phyloP scores from a whole-genome alignment of 2,329 filamentous ascomycete species.

The Rutstroemia sp. region DNA sequence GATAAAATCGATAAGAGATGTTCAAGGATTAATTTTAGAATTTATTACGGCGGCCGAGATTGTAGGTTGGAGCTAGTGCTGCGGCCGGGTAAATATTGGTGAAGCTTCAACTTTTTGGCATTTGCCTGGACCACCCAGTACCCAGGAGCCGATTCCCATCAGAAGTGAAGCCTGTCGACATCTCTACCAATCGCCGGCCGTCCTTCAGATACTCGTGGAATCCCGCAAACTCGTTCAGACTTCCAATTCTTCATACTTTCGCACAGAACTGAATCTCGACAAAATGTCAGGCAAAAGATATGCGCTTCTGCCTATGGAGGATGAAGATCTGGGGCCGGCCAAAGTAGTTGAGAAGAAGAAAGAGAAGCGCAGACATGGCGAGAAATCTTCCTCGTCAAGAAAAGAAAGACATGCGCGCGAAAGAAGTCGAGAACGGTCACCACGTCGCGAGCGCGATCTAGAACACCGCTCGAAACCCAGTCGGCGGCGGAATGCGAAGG shows the following conservation, averaged over 20 bases:
- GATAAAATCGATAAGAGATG: neutral
- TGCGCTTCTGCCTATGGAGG: constrained; percentile 61
- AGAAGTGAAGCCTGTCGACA: too few relatives aligned
- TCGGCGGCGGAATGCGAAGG: constrained; percentile 41
- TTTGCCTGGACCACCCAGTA: neutral
- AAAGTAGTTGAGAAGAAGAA: constrained; percentile 44
- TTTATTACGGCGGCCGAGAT: neutral
- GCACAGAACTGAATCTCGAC: neutral
- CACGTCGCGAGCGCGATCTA: constrained; percentile 32
- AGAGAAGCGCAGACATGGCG: constrained; percentile 30
- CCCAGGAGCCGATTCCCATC: neutral
- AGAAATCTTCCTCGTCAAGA: constrained; percentile 32
- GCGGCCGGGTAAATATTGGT: neutral
- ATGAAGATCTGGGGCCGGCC: constrained; percentile 50
- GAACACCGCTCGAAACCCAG: constrained; percentile 42
- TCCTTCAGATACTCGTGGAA: too few relatives aligned
- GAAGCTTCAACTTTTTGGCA: neutral
- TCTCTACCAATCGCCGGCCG: too few relatives aligned
- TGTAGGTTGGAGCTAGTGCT: neutral
- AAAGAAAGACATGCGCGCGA: constrained; percentile 32
- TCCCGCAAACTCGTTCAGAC: too few relatives aligned
- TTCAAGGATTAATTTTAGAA: neutral
- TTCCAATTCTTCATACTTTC: neutral
- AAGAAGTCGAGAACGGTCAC: constrained; percentile 28
- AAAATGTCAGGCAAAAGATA: constrained; percentile 49